Base-by-base conservation (phyloP, 495 filamentous ascomycete genomes). In the Penicillium riverlandense region DNA sequence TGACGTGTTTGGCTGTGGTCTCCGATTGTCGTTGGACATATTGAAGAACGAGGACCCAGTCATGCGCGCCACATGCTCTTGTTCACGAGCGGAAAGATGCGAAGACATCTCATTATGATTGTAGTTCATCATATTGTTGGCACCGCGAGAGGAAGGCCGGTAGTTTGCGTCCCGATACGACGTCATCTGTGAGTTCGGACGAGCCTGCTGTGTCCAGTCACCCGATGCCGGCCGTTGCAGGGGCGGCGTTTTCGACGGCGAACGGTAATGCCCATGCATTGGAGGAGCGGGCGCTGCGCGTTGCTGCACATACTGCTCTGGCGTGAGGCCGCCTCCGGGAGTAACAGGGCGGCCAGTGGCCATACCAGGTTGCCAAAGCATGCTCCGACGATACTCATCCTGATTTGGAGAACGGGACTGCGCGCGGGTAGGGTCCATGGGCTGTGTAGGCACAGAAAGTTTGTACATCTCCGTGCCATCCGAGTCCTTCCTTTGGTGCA, bases 261-360 rank as follows among this genome's bases (percentile, higher is more conserved):
- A 63, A 39, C 76, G 75, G 35, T 77, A 74, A 47, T 85, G 82
- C 50, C 63, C 75, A 73, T 53, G 77, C 45, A 57, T 50, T 35
- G 66, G 67, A 37, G 62, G 75, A 43, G 54, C 76, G 15, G 75
- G 72, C 7, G 83, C 76, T 5, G 86, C 83, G 39, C 88, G 79
- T 50, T 92, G 86, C 47, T 88, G 81, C n/a, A 96, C 88, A 64
- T 80, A 96, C 55, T 95, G 81, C 56, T 96, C 88, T 12, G 91
- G 55, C 34, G 76, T 70, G 22, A 80, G 52, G 57, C 70, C 61
- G 38, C 58, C 37, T 37, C 67, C 65, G 32, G 76, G 71, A 40
- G 65, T 71, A 28, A 58, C 54, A 39, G 73, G 69, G 27, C 71
- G 64, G 44, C 67, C 51, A 53, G 45, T 35, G 53, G 72, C 63